Percentiles rank a stretch among this genome's conserved stretches.
These are phyloP conservation scores for Suillus tomentosus DNA, from an alignment of 768 basidiomycete genomes.

Conservation along the genomic window DNA sequence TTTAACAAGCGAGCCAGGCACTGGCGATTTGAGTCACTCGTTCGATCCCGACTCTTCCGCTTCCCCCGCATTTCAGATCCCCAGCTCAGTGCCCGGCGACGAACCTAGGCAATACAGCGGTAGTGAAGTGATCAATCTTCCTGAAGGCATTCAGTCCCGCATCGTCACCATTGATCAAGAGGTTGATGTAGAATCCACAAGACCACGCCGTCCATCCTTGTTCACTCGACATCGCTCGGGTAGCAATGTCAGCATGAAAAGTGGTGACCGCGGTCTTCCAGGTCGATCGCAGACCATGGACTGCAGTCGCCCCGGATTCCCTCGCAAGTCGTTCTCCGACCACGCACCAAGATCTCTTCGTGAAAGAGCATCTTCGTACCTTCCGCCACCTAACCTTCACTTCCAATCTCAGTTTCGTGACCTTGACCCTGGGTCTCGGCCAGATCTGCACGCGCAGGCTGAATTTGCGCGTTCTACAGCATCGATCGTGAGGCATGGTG, in stretches of 20 bases:
- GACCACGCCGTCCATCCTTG: slow-evolving; percentile 42
- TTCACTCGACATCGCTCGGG: slow-evolving; percentile 42
- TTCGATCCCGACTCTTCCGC: slow-evolving; percentile 25
- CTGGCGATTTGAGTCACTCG: slow-evolving; percentile 57
- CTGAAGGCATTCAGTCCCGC: slow-evolving; percentile 55
- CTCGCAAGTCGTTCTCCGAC: slow-evolving; percentile 7
- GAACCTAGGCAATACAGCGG: slow-evolving; percentile 35
- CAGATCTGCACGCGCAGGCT: slow-evolving; percentile 47
- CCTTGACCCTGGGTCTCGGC: slow-evolving; percentile 40
- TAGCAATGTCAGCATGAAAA: slow-evolving; percentile 14
- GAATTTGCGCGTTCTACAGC: slow-evolving; percentile 35
- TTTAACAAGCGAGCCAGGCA: slow-evolving; percentile 59
- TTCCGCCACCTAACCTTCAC: slow-evolving; percentile 10
- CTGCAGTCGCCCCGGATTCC: not conserved
- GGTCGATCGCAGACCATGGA: slow-evolving; percentile 13
- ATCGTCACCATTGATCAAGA: slow-evolving; percentile 45
- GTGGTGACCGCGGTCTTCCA: slow-evolving; percentile 1
- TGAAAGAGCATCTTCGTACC: slow-evolving; percentile 13
- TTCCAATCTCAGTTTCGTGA: slow-evolving; percentile 9
- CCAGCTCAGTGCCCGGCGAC: slow-evolving; percentile 8
- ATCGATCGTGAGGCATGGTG: slow-evolving; percentile 17
- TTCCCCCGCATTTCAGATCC: slow-evolving; percentile 8
- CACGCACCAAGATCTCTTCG: slow-evolving; percentile 2
- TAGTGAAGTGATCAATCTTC: slow-evolving; percentile 65
- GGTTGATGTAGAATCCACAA: slow-evolving; percentile 46